Conservation (phyloP, 2,329 filamentous ascomycete species). For the Aspergillus oerlinghausenensis region DNA sequence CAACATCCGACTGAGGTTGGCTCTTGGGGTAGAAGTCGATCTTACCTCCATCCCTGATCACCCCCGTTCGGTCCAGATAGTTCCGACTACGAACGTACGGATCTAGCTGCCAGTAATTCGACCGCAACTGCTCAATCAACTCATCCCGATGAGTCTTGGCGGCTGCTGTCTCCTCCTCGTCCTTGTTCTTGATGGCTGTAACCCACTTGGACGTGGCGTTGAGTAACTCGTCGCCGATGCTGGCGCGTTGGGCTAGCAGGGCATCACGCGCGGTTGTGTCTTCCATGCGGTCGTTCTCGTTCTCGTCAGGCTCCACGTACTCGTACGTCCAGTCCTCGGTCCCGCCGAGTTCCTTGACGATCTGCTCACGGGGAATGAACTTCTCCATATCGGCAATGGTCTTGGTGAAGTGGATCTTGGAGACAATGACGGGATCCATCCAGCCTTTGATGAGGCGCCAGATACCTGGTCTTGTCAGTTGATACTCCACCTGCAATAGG, state of each 20-base stretch:
- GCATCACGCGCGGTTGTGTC: constrained; percentile 58
- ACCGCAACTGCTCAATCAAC: constrained; percentile 60
- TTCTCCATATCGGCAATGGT: constrained; percentile 68
- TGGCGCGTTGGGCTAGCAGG: constrained; percentile 58
- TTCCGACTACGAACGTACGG: constrained; percentile 76
- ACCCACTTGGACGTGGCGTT: constrained; percentile 71
- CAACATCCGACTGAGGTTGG: not conserved
- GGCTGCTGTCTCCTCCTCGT: constrained; percentile 40
- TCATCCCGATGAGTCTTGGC: constrained; percentile 55
- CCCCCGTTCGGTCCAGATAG: constrained; percentile 72
- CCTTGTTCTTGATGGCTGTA: constrained; percentile 41
- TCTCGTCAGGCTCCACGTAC: constrained; percentile 68
- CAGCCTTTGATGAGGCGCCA: constrained; percentile 93
- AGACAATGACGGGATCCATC: constrained; percentile 92
- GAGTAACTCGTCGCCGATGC: constrained; percentile 69
- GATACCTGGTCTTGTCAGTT: constrained; percentile 53
- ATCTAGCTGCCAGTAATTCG: constrained; percentile 85
- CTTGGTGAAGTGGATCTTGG: constrained; percentile 88
- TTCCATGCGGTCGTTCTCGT: constrained; percentile 72
- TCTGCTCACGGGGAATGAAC: constrained; percentile 64
- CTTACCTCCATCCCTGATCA: constrained; percentile 62
- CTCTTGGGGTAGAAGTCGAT: constrained; percentile 63
- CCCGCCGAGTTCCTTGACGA: constrained; percentile 77
- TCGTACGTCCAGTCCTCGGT: constrained; percentile 75
- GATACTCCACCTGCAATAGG: not conserved